Percentiles rank a stretch among this genome's conserved stretches.
These are phyloP conservation scores for Candolleomyces efflorescens DNA, from an alignment of 768 basidiomycete species.

Conservation along the genomic window DNA sequence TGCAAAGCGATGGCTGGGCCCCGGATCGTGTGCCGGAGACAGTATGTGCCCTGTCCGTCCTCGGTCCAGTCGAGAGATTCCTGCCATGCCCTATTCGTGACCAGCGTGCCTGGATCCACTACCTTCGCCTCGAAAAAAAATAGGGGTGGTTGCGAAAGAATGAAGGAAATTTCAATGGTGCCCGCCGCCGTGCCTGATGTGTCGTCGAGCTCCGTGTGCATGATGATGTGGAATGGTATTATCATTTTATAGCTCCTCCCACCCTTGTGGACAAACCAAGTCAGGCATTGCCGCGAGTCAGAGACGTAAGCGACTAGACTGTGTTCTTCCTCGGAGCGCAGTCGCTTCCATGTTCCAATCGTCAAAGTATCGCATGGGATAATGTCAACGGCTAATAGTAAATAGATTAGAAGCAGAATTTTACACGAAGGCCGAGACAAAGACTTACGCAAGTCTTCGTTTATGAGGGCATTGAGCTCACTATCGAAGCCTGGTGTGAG, in stretches of 20 bases:
- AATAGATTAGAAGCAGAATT: neutral
- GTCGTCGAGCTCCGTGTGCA: slow-evolving; percentile 52
- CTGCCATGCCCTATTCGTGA: slow-evolving; percentile 48
- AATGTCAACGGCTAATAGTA: slow-evolving; percentile 56
- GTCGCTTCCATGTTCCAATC: slow-evolving; percentile 78
- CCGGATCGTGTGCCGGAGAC: slow-evolving; percentile 60
- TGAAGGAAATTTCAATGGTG: slow-evolving; percentile 33
- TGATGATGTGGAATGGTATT: slow-evolving; percentile 62
- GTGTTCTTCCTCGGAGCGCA: slow-evolving; percentile 46
- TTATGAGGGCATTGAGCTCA: slow-evolving; percentile 61
- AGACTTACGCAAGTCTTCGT: slow-evolving; percentile 71
- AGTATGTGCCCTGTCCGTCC: slow-evolving; percentile 58
- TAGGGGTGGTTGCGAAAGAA: slow-evolving; percentile 60
- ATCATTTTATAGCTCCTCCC: slow-evolving; percentile 86
- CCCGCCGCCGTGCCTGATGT: slow-evolving; percentile 25
- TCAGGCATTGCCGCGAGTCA: slow-evolving; percentile 59
- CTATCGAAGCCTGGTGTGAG: slow-evolving; percentile 48
- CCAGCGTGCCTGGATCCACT: slow-evolving; percentile 26
- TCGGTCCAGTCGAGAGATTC: slow-evolving; percentile 76
- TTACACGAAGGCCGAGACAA: neutral
- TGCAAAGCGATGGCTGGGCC: slow-evolving; percentile 51
- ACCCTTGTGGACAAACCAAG: slow-evolving; percentile 75
- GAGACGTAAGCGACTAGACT: slow-evolving; percentile 77
- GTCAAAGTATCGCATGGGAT: slow-evolving; percentile 74
- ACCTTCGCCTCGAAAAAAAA: slow-evolving; percentile 58